A percentile compares a stretch with the other conserved stretches of the same genome.
Evolutionary conservation across 2,329 filamentous ascomycete genomes (phyloP).

Genomic region (Ascochyta clinopodiicola): DNA sequence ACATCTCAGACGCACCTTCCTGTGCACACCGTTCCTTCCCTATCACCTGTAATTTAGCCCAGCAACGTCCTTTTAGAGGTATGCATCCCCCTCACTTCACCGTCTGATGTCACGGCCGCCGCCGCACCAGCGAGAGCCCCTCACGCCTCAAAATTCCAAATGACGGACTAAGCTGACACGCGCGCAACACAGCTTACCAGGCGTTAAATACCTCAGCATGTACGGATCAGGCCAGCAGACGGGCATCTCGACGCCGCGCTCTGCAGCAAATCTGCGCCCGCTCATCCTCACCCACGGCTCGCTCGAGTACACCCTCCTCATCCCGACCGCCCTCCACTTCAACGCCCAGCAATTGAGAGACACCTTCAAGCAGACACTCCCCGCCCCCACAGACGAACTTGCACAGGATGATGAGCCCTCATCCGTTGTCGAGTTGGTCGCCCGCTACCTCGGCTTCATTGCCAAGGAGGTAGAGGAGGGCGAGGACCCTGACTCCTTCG

Average conservation of each 20-base stretch:
- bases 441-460: constrained; percentile 89
- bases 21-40: constrained; percentile 28
- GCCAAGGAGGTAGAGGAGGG: constrained; percentile 89
- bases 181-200: constrained; percentile 13
- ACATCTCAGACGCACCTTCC: constrained; percentile 28
- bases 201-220: constrained; percentile 55
- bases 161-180: constrained; percentile 8
- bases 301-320: constrained; percentile 94
- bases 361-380: constrained; percentile 82
- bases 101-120: background rate
- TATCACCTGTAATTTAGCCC: constrained; percentile 16
- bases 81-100: constrained; percentile 13
- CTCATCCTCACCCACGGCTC: constrained; percentile 90
- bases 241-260: constrained; percentile 95
- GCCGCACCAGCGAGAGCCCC: constrained; percentile 4
- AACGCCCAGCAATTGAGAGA: constrained; percentile 95
- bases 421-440: constrained; percentile 88
- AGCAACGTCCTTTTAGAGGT: constrained; percentile 22
- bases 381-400: constrained; percentile 92
- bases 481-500: constrained; percentile 89
- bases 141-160: constrained; percentile 7
- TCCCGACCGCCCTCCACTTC: constrained; percentile 95
- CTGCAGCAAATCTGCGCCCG: constrained; percentile 88
- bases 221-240: constrained; percentile 92
- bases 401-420: constrained; percentile 99